A percentile compares a stretch with the other conserved stretches of the same genome.
phyloP scores from a whole-genome alignment of 2,329 filamentous ascomycete species.

The Penicillium freii region DNA sequence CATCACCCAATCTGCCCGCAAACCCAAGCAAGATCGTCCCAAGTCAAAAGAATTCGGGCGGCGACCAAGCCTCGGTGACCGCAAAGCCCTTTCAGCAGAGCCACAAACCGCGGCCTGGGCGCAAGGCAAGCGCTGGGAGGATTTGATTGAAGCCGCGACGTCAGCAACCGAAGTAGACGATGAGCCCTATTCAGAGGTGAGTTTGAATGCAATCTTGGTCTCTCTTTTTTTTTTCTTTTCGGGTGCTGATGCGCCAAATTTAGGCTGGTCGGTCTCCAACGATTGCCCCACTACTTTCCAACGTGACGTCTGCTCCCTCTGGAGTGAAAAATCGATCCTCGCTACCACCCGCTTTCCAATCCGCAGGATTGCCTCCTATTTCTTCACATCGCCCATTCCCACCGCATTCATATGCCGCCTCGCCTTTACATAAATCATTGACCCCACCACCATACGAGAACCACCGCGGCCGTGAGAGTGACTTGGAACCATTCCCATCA shows the following conservation, averaged over 20 bases:
- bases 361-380: conserved; percentile 45
- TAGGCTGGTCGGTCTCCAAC: conserved; percentile 43
- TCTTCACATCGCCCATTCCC: conserved; percentile 46
- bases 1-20: conserved; percentile 73
- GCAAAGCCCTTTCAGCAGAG: conserved; percentile 84
- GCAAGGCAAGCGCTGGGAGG: conserved; percentile 90
- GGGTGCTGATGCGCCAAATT: conserved; percentile 44
- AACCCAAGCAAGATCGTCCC: conserved; percentile 75
- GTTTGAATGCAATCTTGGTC: conserved; percentile 40
- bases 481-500: conserved; percentile 78
- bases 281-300: conserved; percentile 39
- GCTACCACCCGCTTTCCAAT: conserved; percentile 59
- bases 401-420: conserved; percentile 69
- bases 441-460: conserved; percentile 74
- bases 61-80: conserved; percentile 69
- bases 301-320: conserved; percentile 40
- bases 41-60: conserved; percentile 73
- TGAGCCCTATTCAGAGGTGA: conserved; percentile 76
- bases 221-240: conserved; percentile 30
- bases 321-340: conserved; percentile 56
- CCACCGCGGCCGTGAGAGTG: conserved; percentile 49
- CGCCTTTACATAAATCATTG: conserved; percentile 83
- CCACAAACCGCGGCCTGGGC: conserved; percentile 69
- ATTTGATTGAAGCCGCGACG: conserved; percentile 89
- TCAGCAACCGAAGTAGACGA: conserved; percentile 89